Evolutionary conservation across 305 asterid species (phyloP).

Genomic region (Fraxinus baroniana): DNA sequence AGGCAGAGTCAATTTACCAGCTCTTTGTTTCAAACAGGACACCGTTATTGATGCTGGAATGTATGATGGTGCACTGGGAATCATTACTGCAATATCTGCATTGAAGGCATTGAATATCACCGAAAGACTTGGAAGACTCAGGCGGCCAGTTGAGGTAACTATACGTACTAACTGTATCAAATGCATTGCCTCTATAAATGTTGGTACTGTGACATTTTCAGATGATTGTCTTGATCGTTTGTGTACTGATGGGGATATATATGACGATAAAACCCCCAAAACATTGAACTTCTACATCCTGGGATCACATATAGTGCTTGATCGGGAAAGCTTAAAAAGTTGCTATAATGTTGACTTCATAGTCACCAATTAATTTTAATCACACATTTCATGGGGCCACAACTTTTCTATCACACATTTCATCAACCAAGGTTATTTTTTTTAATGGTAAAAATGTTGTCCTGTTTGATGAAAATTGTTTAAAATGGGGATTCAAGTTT

Average conservation of each 20-base stretch:
- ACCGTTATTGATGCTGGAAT: slow-evolving; percentile 94
- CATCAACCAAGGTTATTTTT: background rate
- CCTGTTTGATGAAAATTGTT: background rate
- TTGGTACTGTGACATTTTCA: slow-evolving; percentile 2
- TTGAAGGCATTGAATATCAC: slow-evolving; percentile 63
- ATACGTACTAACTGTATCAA: background rate
- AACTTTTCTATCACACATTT: background rate
- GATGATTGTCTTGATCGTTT: background rate
- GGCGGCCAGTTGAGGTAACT: slow-evolving; percentile 82
- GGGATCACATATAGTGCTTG: background rate
- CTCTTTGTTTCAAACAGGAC: slow-evolving; percentile 53
- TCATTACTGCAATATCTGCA: slow-evolving; percentile 76
- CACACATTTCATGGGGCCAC: background rate
- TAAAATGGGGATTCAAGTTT: background rate
- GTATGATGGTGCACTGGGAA: slow-evolving; percentile 89
- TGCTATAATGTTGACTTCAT: background rate
- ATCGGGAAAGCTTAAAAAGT: background rate
- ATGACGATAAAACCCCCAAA: background rate
- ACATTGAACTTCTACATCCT: background rate
- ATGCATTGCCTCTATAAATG: background rate
- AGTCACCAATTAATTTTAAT: background rate
- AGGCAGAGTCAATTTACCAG: slow-evolving; percentile 6
- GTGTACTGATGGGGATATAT: background rate
- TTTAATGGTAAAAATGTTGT: background rate
- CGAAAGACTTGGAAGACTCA: slow-evolving; percentile 65